Evolutionary conservation across 106 monocot species (phyloP).

Genomic region (Triglochin maritima): DNA sequence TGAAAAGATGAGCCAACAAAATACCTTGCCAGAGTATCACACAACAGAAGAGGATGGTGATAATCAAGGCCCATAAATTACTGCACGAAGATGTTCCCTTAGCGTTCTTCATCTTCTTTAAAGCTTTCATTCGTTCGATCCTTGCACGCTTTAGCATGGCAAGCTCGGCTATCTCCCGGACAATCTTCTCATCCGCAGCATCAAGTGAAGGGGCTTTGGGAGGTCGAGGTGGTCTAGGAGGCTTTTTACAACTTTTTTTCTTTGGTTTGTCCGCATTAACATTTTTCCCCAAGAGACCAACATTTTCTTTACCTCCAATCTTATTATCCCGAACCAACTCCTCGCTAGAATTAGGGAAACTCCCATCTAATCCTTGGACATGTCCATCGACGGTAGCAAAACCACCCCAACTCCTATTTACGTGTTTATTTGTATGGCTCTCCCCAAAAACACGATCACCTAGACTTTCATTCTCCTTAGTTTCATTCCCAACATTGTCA

Average conservation of each 20-base stretch:
- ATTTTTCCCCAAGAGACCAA: constrained; percentile 12
- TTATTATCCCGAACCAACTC: not conserved
- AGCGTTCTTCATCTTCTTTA: constrained; percentile 23
- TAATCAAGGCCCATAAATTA: constrained; percentile 26
- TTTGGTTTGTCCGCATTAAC: constrained; percentile 7
- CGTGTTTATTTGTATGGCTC: not conserved
- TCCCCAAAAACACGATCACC: not conserved
- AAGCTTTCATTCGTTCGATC: constrained; percentile 32
- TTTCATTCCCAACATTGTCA: not conserved
- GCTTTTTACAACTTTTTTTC: constrained; percentile 26
- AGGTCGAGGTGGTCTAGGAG: constrained; percentile 32
- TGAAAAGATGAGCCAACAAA: no score
- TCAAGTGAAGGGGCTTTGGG: constrained; percentile 19
- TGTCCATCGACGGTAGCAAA: not conserved
- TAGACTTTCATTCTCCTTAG: not conserved
- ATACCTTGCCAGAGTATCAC: constrained; percentile 39
- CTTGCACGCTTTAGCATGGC: constrained; percentile 30
- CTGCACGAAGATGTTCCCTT: constrained; percentile 16
- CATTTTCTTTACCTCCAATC: constrained; percentile 6
- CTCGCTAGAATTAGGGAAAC: not conserved
- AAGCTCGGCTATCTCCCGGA: constrained; percentile 26
- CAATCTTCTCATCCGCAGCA: constrained; percentile 25
- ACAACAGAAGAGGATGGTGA: constrained; percentile 31
- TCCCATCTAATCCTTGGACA: not conserved
- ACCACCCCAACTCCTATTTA: constrained; percentile 1